These are phyloP conservation scores for Coniferiporia weirii DNA, from an alignment of 1,284 basidiomycete genomes.

Conservation along the genomic window DNA sequence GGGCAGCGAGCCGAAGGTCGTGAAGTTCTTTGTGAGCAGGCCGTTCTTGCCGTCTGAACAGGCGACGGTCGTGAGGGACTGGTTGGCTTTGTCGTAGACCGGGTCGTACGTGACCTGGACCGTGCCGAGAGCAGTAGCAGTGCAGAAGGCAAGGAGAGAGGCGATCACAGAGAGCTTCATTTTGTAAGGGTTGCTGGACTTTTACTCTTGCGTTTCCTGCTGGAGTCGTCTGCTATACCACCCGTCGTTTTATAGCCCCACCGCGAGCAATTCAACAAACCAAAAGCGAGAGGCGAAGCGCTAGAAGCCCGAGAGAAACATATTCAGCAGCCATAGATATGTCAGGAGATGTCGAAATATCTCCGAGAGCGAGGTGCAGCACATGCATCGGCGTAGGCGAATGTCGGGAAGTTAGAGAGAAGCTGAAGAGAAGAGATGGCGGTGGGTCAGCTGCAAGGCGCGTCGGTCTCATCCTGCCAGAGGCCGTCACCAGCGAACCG, in stretches of 20 bases:
- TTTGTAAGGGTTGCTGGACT: neutral
- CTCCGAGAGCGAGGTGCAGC: neutral
- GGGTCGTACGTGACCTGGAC: slow-evolving; percentile 38
- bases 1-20: slow-evolving; percentile 38
- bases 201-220: neutral
- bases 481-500: neutral
- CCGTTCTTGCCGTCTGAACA: slow-evolving; percentile 51
- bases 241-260: slow-evolving; percentile 3
- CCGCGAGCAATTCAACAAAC: neutral
- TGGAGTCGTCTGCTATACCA: neutral
- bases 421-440: neutral
- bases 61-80: slow-evolving; percentile 36
- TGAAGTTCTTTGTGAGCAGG: slow-evolving; percentile 32
- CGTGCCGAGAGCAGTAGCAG: neutral
- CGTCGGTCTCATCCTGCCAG: neutral
- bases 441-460: slow-evolving; percentile 8
- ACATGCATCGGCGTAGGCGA: neutral
- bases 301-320: neutral
- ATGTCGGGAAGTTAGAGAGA: neutral
- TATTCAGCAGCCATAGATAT: neutral
- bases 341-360: slow-evolving; percentile 3
- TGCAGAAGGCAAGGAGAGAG: slow-evolving; percentile 3
- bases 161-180: slow-evolving; percentile 14
- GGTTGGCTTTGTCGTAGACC: slow-evolving; percentile 34
- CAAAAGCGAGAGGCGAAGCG: neutral